phyloP scores from a whole-genome alignment of 495 filamentous ascomycete genomes.

The Xylaria grammica region DNA sequence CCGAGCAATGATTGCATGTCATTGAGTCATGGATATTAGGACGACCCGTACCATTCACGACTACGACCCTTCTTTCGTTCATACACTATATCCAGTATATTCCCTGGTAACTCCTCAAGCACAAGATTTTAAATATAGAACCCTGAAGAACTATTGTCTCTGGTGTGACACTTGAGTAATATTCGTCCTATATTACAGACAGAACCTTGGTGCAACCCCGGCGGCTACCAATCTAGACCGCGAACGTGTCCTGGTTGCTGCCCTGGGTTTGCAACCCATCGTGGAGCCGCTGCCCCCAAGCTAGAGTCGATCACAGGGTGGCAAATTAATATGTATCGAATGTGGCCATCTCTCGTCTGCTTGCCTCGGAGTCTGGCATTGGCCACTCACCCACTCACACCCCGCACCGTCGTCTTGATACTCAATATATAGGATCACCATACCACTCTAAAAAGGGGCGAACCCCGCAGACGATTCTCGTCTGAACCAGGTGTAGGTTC shows the following conservation, averaged over 20 bases:
- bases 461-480: constrained; percentile 9
- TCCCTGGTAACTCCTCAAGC: not conserved
- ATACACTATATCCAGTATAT: not conserved
- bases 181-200: constrained; percentile 14
- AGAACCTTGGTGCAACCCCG: not conserved
- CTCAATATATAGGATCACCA: constrained; percentile 11
- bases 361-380: constrained; percentile 3
- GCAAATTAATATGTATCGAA: constrained; percentile 14
- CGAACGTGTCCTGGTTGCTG: constrained; percentile 8
- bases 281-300: not conserved
- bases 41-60: not conserved
- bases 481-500: constrained; percentile 15
- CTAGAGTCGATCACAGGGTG: constrained; percentile 17
- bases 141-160: not conserved
- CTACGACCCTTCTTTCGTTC: not conserved
- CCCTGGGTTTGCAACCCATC: constrained; percentile 17
- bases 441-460: constrained; percentile 3
- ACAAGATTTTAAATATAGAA: constrained; percentile 19
- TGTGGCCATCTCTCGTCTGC: constrained; percentile 7
- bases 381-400: constrained; percentile 14
- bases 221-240: not conserved
- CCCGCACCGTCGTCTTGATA: constrained; percentile 5
- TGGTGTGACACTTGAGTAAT: not conserved
- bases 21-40: not conserved
- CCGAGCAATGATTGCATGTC: not conserved